phyloP scores from a whole-genome alignment of 2,329 filamentous ascomycete genomes.

The Lecanoromycetidae sp. region DNA sequence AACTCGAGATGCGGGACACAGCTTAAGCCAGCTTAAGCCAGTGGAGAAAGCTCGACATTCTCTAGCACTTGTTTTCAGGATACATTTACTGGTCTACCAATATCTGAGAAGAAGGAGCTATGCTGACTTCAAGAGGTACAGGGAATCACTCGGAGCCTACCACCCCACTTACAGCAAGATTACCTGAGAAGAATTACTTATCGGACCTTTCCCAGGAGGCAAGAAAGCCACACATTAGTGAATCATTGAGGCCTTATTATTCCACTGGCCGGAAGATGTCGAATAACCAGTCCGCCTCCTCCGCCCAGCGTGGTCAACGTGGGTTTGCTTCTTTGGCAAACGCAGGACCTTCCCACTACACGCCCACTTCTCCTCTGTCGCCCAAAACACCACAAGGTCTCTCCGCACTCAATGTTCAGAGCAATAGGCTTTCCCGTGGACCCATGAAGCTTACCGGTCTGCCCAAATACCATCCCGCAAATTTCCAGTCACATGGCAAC shows the following conservation, averaged over 20 bases:
- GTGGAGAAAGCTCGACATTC: not conserved
- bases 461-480: conserved; percentile 42
- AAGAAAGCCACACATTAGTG: conserved; percentile 3
- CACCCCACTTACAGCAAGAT: not conserved
- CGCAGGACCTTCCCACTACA: conserved; percentile 3
- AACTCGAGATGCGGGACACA: too few species aligned
- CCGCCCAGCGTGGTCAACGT: not conserved
- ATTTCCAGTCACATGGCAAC: conserved; percentile 28
- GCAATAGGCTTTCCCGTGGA: not conserved
- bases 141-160: conserved; percentile 10
- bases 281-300: not conserved
- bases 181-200: too few species aligned
- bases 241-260: conserved; percentile 8
- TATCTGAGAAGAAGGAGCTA: too few species aligned
- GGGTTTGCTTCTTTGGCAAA: not conserved
- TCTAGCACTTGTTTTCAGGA: too few species aligned
- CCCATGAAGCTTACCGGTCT: conserved; percentile 36
- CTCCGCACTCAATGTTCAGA: not conserved
- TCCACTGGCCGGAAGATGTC: conserved; percentile 1
- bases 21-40: too few species aligned
- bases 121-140: too few species aligned
- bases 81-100: conserved; percentile 13
- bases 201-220: too few species aligned
- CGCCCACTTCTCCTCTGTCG: conserved; percentile 15
- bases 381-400: not conserved